A percentile compares a stretch with the other conserved stretches of the same genome.
Conservation (phyloP, 2,329 filamentous ascomycete genomes). For the Boeremia exigua region DNA sequence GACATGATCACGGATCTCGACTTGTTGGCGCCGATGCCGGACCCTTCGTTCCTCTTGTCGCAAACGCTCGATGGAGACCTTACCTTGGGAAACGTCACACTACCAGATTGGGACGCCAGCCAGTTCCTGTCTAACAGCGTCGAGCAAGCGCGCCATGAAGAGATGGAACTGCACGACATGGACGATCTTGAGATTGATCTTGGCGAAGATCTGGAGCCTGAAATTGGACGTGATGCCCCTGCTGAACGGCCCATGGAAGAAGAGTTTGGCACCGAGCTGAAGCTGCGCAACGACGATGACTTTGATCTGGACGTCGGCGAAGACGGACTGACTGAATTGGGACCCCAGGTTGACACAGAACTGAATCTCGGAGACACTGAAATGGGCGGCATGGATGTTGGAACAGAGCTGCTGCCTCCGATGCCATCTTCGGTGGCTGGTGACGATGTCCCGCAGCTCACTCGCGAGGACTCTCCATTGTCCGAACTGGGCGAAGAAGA, state of each 20-base stretch:
- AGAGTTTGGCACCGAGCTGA: conserved; percentile 54
- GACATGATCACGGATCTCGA: conserved; percentile 95
- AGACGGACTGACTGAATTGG: conserved; percentile 31
- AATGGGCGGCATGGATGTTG: conserved; percentile 50
- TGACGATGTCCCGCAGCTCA: conserved; percentile 11
- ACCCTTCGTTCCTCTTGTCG: conserved; percentile 82
- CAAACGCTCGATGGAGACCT: conserved; percentile 63
- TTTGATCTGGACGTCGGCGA: conserved; percentile 53
- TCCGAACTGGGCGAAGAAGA: conserved; percentile 60
- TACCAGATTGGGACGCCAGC: conserved; percentile 67
- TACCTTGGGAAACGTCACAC: conserved; percentile 50
- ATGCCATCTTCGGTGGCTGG: conserved; percentile 1
- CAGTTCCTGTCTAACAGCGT: conserved; percentile 78
- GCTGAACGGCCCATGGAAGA: conserved; percentile 54
- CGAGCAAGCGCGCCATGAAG: conserved; percentile 58
- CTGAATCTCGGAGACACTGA: conserved; percentile 48
- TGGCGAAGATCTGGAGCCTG: conserved; percentile 60
- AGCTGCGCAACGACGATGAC: conserved; percentile 60
- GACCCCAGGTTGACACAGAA: conserved; percentile 16
- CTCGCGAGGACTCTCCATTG: conserved; percentile 59
- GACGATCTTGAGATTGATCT: conserved; percentile 70
- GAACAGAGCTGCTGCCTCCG: conserved; percentile 35
- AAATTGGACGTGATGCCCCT: conserved; percentile 88
- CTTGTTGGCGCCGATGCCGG: conserved; percentile 76
- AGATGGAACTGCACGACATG: conserved; percentile 56